These are phyloP conservation scores for Eucalyptus regnans DNA, from an alignment of 345 rosid species.

Conservation along the genomic window DNA sequence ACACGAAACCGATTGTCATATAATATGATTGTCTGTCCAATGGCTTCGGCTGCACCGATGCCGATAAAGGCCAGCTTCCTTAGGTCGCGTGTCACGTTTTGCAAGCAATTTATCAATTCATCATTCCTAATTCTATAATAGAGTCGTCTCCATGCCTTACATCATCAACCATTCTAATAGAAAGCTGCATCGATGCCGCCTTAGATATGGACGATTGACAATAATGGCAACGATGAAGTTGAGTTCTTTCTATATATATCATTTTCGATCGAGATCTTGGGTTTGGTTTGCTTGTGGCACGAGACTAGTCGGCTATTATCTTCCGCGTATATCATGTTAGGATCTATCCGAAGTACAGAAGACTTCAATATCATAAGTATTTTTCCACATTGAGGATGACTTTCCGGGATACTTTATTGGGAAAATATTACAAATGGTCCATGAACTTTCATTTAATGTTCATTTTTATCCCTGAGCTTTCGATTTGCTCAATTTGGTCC, in stretches of 20 bases:
- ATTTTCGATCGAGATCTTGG: too few relatives aligned
- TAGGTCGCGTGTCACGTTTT: neutral
- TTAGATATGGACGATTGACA: neutral
- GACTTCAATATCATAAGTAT: neutral
- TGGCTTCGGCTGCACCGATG: neutral
- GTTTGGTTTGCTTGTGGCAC: neutral
- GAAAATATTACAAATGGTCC: too few relatives aligned
- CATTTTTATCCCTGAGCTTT: too few relatives aligned
- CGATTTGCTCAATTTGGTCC: too few relatives aligned
- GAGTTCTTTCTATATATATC: neutral
- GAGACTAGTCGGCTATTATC: neutral
- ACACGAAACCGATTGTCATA: neutral
- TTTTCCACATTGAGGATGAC: neutral
- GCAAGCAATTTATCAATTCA: neutral
- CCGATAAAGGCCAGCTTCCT: neutral
- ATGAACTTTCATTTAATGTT: too few relatives aligned
- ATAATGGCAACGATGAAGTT: neutral
- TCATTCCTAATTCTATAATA: neutral
- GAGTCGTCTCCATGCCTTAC: neutral
- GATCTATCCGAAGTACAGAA: neutral
- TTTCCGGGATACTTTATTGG: neutral
- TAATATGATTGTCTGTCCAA: neutral
- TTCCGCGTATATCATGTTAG: neutral
- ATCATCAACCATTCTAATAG: neutral
- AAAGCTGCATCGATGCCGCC: neutral